phyloP scores from a whole-genome alignment of 2,329 filamentous ascomycete species.

The Stachybotrys echinatus region DNA sequence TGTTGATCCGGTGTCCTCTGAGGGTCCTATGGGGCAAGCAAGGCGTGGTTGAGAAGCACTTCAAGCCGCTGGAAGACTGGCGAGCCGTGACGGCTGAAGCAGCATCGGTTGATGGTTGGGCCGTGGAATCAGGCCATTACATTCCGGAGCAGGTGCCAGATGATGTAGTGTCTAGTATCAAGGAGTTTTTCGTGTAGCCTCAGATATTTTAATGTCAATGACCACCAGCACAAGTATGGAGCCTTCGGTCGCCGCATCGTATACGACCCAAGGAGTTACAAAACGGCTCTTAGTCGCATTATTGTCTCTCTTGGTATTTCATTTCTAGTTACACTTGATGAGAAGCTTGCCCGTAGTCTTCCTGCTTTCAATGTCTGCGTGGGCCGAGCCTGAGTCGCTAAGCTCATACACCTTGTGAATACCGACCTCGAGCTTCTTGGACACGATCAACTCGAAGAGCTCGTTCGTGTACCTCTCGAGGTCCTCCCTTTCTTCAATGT shows the following conservation, averaged over 20 bases:
- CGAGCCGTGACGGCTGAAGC: constrained; percentile 32
- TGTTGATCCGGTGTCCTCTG: constrained; percentile 39
- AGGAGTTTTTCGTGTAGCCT: constrained; percentile 30
- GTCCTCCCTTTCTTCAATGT: constrained; percentile 65
- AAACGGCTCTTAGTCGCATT: too few species aligned
- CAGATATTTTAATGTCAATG: too few species aligned
- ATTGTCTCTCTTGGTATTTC: neutral
- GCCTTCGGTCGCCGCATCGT: too few species aligned
- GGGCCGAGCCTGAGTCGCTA: constrained; percentile 65
- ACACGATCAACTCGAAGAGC: constrained; percentile 66
- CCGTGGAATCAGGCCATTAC: constrained; percentile 42
- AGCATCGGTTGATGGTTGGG: constrained; percentile 30
- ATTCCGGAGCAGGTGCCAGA: constrained; percentile 46
- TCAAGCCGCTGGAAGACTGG: constrained; percentile 47
- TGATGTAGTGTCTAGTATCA: constrained; percentile 34
- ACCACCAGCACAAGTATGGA: neutral
- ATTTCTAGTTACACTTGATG: constrained; percentile 53
- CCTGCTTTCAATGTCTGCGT: constrained; percentile 72
- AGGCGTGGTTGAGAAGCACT: constrained; percentile 43
- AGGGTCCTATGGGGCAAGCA: constrained; percentile 44
- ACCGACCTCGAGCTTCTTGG: constrained; percentile 64
- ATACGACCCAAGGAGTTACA: too few species aligned
- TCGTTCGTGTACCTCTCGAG: constrained; percentile 65
- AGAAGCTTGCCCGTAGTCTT: constrained; percentile 82
- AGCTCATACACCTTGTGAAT: constrained; percentile 76